These are phyloP conservation scores for Cenococcum geophilum DNA, from an alignment of 495 filamentous ascomycete genomes.

Conservation along the genomic window DNA sequence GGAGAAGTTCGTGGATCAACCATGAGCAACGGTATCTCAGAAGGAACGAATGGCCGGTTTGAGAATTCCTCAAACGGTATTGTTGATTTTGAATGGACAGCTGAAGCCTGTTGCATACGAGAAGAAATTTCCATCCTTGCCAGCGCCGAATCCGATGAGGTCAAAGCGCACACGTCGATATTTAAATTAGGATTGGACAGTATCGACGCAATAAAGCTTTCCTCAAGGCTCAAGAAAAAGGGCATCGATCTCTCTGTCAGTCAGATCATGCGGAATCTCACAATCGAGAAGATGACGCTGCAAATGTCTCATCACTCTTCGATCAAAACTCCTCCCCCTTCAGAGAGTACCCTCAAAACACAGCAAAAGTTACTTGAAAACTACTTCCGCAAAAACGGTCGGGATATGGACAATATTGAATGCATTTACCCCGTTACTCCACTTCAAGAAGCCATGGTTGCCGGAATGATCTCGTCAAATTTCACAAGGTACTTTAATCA, in stretches of 20 bases:
- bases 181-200: conserved; percentile 63
- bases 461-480: conserved; percentile 61
- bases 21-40: no score
- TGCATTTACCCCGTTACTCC: conserved; percentile 59
- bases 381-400: conserved; percentile 4
- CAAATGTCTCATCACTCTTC: conserved; percentile 15
- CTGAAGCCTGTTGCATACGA: conserved; percentile 46
- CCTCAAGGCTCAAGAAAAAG: conserved; percentile 54
- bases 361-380: conserved; percentile 34
- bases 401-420: conserved; percentile 42
- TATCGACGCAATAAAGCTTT: conserved; percentile 63
- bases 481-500: conserved; percentile 74
- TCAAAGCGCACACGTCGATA: conserved; percentile 53
- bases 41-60: not conserved
- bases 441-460: conserved; percentile 76
- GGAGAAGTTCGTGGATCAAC: not conserved
- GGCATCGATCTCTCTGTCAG: conserved; percentile 59
- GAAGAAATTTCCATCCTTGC: conserved; percentile 57
- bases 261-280: conserved; percentile 61
- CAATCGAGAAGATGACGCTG: conserved; percentile 50
- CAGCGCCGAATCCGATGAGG: conserved; percentile 42
- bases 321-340: not conserved
- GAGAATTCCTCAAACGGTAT: conserved; percentile 13
- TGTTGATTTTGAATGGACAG: conserved; percentile 49
- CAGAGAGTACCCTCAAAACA: conserved; percentile 13